These are phyloP conservation scores for Protomyces inouyei DNA, from an alignment of 1,139 yeast species.

Conservation along the genomic window DNA sequence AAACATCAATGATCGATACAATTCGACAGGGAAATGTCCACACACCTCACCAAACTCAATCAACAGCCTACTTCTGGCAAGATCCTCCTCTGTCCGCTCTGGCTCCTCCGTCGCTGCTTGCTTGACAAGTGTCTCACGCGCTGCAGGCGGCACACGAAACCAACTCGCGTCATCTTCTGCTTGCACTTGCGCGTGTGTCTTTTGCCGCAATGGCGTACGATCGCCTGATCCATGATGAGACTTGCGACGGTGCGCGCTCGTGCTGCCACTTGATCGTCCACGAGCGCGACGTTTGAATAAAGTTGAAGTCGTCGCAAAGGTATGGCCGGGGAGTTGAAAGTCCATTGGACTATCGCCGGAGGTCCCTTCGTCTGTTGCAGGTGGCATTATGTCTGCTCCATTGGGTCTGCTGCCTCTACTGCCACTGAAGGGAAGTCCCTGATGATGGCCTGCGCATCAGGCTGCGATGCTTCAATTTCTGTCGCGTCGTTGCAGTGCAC, in stretches of 20 bases:
- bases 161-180: slow-evolving; percentile 5
- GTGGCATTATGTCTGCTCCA: background rate
- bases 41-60: slow-evolving; percentile 6
- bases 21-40: slow-evolving; percentile 19
- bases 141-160: slow-evolving; percentile 3
- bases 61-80: background rate
- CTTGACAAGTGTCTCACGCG: background rate
- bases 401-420: background rate
- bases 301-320: background rate
- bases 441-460: too few relatives aligned
- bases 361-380: background rate
- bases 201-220: background rate
- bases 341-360: background rate
- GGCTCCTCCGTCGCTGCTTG: background rate
- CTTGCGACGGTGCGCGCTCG: background rate
- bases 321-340: background rate
- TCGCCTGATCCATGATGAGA: background rate
- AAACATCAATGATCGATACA: slow-evolving; percentile 13
- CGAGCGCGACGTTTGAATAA: background rate
- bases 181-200: background rate
- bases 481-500: background rate
- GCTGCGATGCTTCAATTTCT: too few relatives aligned
- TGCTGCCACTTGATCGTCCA: background rate
- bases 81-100: slow-evolving; percentile 10
- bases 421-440: background rate